phyloP scores from a whole-genome alignment of 2,329 filamentous ascomycete species.

The Kalmusia sp. region DNA sequence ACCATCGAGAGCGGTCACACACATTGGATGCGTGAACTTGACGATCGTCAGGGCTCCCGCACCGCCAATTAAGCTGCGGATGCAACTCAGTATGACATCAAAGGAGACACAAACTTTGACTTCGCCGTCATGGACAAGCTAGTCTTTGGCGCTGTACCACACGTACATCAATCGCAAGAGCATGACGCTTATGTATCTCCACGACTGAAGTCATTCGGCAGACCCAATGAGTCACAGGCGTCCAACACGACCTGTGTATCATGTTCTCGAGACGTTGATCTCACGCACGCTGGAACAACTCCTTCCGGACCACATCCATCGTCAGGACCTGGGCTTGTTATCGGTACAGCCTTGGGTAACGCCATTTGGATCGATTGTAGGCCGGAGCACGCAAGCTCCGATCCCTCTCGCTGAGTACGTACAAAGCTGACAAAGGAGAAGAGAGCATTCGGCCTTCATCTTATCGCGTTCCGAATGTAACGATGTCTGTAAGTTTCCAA shows the following conservation, averaged over 20 bases:
- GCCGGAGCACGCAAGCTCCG: not conserved
- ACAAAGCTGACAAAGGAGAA: not conserved
- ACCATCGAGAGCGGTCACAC: not conserved
- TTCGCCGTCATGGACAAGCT: not conserved
- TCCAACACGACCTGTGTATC: no score
- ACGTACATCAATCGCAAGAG: not conserved
- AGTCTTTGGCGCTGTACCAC: not conserved
- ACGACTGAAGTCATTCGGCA: no score
- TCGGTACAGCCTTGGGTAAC: not conserved
- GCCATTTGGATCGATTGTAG: not conserved
- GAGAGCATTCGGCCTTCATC: not conserved
- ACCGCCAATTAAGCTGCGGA: not conserved
- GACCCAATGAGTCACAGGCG: no score
- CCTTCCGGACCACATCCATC: not conserved
- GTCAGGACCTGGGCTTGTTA: no score
- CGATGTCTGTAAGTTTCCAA: not conserved
- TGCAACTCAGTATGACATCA: constrained; percentile 14
- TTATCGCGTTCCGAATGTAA: not conserved
- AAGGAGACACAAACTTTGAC: not conserved
- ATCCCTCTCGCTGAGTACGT: not conserved
- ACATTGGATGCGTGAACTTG: not conserved
- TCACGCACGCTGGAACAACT: not conserved
- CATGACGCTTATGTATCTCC: no score
- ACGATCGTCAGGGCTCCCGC: constrained; percentile 14
- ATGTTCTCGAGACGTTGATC: no score